Conservation (phyloP, 768 basidiomycete species). For the Panaeolus papilionaceus region DNA sequence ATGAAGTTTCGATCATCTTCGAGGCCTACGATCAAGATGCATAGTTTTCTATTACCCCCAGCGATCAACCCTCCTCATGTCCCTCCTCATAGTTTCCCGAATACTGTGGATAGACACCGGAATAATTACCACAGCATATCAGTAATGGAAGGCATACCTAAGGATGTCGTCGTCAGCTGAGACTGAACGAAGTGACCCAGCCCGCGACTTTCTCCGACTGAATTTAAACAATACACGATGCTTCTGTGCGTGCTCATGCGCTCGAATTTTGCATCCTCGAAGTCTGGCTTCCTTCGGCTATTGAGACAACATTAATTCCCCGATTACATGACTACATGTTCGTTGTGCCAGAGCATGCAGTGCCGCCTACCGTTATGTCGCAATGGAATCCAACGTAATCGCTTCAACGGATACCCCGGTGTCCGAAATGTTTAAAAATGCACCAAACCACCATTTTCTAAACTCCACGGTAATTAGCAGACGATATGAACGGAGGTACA, state of each 20-base stretch:
- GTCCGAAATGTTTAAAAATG: slow-evolving; percentile 1
- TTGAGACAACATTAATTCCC: neutral
- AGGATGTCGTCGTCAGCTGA: neutral
- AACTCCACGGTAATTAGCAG: slow-evolving; percentile 2
- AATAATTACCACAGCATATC: neutral
- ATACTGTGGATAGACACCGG: neutral
- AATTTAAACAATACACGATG: neutral
- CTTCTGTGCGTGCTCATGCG: neutral
- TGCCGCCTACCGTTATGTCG: neutral
- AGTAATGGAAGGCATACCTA: neutral
- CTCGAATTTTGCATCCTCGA: neutral
- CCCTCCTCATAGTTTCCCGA: neutral
- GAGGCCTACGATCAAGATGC: neutral
- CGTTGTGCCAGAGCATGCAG: neutral
- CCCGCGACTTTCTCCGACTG: neutral
- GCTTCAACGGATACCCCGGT: neutral
- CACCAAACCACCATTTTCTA: neutral
- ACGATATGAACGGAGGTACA: neutral
- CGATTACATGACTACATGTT: neutral
- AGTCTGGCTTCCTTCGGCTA: neutral
- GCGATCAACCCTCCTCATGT: no score
- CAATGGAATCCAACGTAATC: neutral
- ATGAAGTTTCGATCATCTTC: neutral
- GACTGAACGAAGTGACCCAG: neutral
- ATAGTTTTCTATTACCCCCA: neutral